Percentiles rank a stretch among this genome's conserved stretches.
Conservation (phyloP, 108 stramenopile species). For the Craspedostauros australis region DNA sequence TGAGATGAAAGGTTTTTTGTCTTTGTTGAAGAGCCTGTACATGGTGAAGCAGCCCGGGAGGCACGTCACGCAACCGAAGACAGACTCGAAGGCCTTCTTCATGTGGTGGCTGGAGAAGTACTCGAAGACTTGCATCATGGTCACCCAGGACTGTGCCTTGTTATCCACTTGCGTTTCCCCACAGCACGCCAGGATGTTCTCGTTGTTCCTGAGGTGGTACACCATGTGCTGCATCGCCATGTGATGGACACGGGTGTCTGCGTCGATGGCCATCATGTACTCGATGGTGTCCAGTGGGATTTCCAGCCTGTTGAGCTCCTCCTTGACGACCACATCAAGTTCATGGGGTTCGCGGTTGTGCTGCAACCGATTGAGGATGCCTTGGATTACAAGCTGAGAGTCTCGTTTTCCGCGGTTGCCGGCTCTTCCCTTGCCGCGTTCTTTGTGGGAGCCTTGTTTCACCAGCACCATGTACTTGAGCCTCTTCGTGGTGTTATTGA, state of each 20-base stretch:
- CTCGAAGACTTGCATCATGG: slow-evolving; percentile 57
- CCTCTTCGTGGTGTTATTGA: slow-evolving; percentile 13
- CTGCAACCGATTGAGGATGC: slow-evolving; percentile 48
- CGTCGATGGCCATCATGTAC: slow-evolving; percentile 60
- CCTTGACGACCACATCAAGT: slow-evolving; percentile 40
- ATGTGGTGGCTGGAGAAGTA: neutral
- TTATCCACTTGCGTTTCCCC: slow-evolving; percentile 61
- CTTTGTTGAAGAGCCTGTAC: slow-evolving; percentile 45
- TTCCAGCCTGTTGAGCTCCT: slow-evolving; percentile 34
- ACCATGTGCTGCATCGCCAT: slow-evolving; percentile 40
- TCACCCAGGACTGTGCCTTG: too few relatives aligned
- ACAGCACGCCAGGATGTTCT: slow-evolving; percentile 41
- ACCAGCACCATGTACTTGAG: slow-evolving; percentile 51
- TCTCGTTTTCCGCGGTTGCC: slow-evolving; percentile 59
- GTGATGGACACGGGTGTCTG: slow-evolving; percentile 46
- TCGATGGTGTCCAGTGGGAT: slow-evolving; percentile 41
- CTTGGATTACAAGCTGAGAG: slow-evolving; percentile 52
- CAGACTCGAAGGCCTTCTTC: slow-evolving; percentile 20
- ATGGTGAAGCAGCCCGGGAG: slow-evolving; percentile 58
- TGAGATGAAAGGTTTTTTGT: slow-evolving; percentile 20
- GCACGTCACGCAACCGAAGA: slow-evolving; percentile 44
- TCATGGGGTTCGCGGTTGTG: slow-evolving; percentile 41
- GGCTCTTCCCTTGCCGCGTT: slow-evolving; percentile 37
- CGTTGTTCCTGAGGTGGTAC: slow-evolving; percentile 36
- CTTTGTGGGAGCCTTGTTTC: slow-evolving; percentile 41